Conservation (phyloP, 2,329 filamentous ascomycete species). For the Lecanicillium sp. region DNA sequence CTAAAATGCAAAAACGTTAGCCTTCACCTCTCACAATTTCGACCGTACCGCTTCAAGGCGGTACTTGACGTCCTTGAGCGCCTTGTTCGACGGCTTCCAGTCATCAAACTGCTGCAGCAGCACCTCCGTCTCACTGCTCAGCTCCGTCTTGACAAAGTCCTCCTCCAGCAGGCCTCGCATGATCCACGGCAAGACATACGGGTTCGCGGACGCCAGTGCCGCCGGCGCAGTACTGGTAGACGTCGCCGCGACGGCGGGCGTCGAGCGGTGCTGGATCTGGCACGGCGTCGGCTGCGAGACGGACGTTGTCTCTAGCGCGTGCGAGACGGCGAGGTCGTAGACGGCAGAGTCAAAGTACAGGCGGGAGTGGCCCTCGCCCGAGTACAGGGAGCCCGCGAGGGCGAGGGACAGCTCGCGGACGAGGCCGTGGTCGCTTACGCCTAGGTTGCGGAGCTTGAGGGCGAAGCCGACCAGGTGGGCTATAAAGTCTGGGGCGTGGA, state of each 20-base stretch:
- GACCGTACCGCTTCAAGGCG: conserved; percentile 85
- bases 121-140: conserved; percentile 68
- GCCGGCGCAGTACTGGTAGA: conserved; percentile 5
- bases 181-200: conserved; percentile 89
- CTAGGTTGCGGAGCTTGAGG: conserved; percentile 87
- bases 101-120: conserved; percentile 84
- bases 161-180: conserved; percentile 92
- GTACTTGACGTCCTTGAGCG: conserved; percentile 92
- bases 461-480: conserved; percentile 89
- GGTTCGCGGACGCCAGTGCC: conserved; percentile 55
- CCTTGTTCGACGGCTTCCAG: conserved; percentile 87
- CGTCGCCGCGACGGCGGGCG: conserved; percentile 10
- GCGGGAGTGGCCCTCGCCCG: conserved; percentile 86
- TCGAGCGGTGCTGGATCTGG: conserved; percentile 13
- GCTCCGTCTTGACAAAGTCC: conserved; percentile 75
- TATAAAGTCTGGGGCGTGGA: conserved; percentile 90
- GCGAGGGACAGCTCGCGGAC: conserved; percentile 84
- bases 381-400: conserved; percentile 83
- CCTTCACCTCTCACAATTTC: conserved; percentile 56
- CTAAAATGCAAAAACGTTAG: background rate
- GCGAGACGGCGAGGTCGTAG: conserved; percentile 70
- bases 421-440: conserved; percentile 85
- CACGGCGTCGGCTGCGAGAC: conserved; percentile 14
- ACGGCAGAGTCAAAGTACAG: conserved; percentile 85
- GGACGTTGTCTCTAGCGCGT: conserved; percentile 59